Evolutionary conservation across 371 early-diverging fungal species (phyloP), one percentile per base, ranked within the genome.

Genomic region (Vairimorpha ceranae): DNA sequence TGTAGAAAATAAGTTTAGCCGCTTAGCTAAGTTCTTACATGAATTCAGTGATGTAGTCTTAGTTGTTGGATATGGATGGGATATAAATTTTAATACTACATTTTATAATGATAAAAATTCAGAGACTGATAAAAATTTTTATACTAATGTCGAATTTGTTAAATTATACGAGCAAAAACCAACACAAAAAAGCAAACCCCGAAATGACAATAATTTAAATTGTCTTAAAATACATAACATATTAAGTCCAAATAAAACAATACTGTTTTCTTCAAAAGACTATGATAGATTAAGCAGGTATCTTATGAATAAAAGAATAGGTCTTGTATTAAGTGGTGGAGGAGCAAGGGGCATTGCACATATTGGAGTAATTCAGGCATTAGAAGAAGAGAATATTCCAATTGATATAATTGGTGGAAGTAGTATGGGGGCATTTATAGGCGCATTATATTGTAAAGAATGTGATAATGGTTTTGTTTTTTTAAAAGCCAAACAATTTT

Each of bases 241-340:
- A 1, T 29, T 72, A 27, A 54, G 35, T 65, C 64, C 64, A n/a
- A 46, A 27, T 30, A 67, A 67, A 45, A 48, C 70, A n/a, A 27
- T 74, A 3, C 14, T 60, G 10, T 58, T 60, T 48, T 60, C 54
- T 59, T 36, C 41, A n/a, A 85, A 86, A 30, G 89, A 89, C 75
- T 87, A 87, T 80, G 82, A 87, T 0, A 86, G 98, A 58, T 84
- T 98, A 30, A 93, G 93, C 2, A 89, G 99, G 45, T 88, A 93
- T 15, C 83, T 98, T 58, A 88, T 91, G 41, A 93, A 92, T 25
- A 89, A 89, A 75, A 92, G 93, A 0, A 91, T 98, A 17, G 99
- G 96, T 0, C 82, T 98, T 0, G 97, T 94, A n/a, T 86, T 98
- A 35, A 94, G 99, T 35, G 99, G 99, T 21, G 99, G 97, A 32